Conservation (phyloP, 176 grass and related monocot genomes). For the Saccharum spontaneum region DNA sequence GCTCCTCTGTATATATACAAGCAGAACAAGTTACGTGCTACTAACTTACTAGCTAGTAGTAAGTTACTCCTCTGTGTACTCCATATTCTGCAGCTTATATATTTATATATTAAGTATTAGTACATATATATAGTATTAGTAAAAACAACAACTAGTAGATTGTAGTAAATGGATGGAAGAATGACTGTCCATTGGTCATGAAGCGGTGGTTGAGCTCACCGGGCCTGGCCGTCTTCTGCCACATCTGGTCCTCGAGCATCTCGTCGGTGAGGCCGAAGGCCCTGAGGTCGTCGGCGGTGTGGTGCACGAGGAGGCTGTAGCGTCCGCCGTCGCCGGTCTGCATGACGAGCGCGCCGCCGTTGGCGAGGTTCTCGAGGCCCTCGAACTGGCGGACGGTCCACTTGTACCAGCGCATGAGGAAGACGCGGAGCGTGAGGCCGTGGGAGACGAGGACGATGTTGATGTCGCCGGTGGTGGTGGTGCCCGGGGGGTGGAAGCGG, state of each 20-base stretch:
- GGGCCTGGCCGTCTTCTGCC: conserved; percentile 61
- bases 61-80: too few species aligned
- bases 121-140: too few species aligned
- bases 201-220: conserved; percentile 71
- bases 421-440: conserved; percentile 64
- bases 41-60: too few species aligned
- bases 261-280: conserved; percentile 57
- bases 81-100: too few species aligned
- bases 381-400: conserved; percentile 76
- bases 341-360: conserved; percentile 66
- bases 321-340: conserved; percentile 55
- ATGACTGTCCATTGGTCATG: conserved; percentile 56
- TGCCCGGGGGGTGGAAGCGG: conserved; percentile 54
- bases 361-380: conserved; percentile 54
- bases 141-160: background rate
- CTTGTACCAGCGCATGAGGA: conserved; percentile 87
- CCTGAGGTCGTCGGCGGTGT: conserved; percentile 54
- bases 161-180: conserved; percentile 29
- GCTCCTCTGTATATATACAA: too few species aligned
- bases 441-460: conserved; percentile 75
- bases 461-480: conserved; percentile 26
- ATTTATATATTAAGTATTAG: too few species aligned
- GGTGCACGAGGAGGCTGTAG: conserved; percentile 82
- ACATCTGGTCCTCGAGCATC: conserved; percentile 73
- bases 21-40: too few species aligned